Evolutionary conservation across 2,329 filamentous ascomycete genomes (phyloP), one percentile per base, ranked within the genome.

Genomic region (Lachnellula suecica): DNA sequence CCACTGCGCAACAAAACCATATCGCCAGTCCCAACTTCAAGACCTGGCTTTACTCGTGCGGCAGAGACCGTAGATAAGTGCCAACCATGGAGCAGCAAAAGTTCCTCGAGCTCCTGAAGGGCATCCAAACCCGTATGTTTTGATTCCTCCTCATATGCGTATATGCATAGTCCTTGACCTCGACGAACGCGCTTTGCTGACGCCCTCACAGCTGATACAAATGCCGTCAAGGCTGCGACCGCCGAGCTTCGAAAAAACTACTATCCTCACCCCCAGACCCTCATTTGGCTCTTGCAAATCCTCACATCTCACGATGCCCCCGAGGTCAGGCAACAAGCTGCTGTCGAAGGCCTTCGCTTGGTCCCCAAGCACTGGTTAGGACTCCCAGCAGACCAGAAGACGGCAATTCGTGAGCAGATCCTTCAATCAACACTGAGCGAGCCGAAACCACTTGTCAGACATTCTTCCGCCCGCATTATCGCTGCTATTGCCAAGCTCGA

Each of bases 191-290:
- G 13, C 2, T 43, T 57, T 63, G 45, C 60, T 66, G 58, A 66
- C 50, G 38, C 48, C 54, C 29, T 64, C 34, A 24, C 67, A 96
- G 91, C 94, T 69, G 87, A 96, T 74, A 96, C 91, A 61, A 85
- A 89, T 63, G 85, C 86, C 73, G 86, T 96, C 72, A 95, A 97
- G 82, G 84, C 88, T 61, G 91, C 92, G 58, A 99, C 93, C 17
- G 84, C 88, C 53, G 85, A 91, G 66, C 84, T 97, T 55, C 92
- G 96, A 74, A 94, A 95, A 73, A 89, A 89, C 74, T 97, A 90
- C 79, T 97, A 96, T 78, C 86, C 84, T 66, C 83, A 91, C 63
- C 88, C 93, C 35, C 83, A 91, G 66, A 90, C 91, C 15, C 84
- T 97, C 52, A 81, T 93, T 51, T 84, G 89, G 65, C 87, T 97